phyloP scores from a whole-genome alignment of 345 rosid species.

The Euclidium syriacum region DNA sequence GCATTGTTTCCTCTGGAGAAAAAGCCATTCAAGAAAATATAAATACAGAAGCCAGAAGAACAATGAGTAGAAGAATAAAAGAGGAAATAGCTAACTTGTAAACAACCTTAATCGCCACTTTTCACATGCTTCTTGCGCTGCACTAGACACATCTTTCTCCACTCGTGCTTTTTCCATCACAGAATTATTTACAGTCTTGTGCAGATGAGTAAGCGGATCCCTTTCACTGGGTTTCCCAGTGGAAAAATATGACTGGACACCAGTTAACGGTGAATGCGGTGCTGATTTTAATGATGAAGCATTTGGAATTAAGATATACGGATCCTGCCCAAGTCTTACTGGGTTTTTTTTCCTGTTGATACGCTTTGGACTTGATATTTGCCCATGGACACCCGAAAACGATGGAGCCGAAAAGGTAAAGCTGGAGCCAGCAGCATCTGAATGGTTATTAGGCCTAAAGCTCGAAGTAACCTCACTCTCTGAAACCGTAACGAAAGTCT shows the following conservation, averaged over 20 bases:
- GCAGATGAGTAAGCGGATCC: conserved; percentile 31
- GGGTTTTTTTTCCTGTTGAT: conserved; percentile 46
- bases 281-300: conserved; percentile 37
- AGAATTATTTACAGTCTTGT: conserved; percentile 32
- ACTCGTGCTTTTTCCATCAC: conserved; percentile 39
- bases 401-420: conserved; percentile 68
- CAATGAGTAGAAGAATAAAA: conserved; percentile 5
- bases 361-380: conserved; percentile 36
- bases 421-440: conserved; percentile 43
- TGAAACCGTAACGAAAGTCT: conserved; percentile 41
- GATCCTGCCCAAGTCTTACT: conserved; percentile 36
- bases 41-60: background rate
- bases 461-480: conserved; percentile 65
- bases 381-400: conserved; percentile 47
- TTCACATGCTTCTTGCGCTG: conserved; percentile 88
- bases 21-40: conserved; percentile 22
- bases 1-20: conserved; percentile 89
- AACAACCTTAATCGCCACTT: conserved; percentile 92
- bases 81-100: conserved; percentile 3
- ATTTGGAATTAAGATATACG: conserved; percentile 33
- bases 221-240: conserved; percentile 36
- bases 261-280: conserved; percentile 41
- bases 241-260: conserved; percentile 38
- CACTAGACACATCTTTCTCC: conserved; percentile 40
- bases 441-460: conserved; percentile 39